phyloP scores from a whole-genome alignment of 306 rosid genomes.

The Rosa multiflora region DNA sequence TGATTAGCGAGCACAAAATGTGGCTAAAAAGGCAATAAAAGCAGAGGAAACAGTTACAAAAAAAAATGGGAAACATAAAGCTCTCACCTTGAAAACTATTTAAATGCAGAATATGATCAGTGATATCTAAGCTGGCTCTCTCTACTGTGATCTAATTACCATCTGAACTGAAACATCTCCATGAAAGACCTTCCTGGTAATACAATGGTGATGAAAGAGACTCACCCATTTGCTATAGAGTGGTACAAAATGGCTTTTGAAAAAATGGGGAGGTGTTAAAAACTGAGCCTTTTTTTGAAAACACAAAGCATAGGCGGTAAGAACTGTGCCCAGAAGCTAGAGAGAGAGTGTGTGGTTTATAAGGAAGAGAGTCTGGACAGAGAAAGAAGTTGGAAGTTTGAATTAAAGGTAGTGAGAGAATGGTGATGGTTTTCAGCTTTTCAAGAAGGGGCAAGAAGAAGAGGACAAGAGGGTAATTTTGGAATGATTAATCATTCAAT shows the following conservation, averaged over 20 bases:
- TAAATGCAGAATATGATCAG: slow-evolving; percentile 17
- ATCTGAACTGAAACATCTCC: slow-evolving; percentile 19
- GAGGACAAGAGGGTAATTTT: slow-evolving; percentile 61
- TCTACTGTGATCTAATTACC: slow-evolving; percentile 15
- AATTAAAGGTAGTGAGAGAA: slow-evolving; percentile 59
- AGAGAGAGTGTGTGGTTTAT: slow-evolving; percentile 14
- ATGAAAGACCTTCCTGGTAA: slow-evolving; percentile 21
- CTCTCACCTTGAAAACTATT: slow-evolving; percentile 22
- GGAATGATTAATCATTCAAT: slow-evolving; percentile 30
- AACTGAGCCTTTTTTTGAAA: slow-evolving; percentile 24
- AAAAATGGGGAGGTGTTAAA: slow-evolving; percentile 6
- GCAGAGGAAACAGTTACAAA: neutral
- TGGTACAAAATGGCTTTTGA: slow-evolving; percentile 17
- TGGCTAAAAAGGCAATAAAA: neutral
- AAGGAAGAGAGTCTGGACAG: neutral
- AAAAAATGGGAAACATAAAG: neutral
- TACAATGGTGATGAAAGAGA: neutral
- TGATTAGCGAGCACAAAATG: slow-evolving; percentile 1
- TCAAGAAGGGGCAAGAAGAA: slow-evolving; percentile 39
- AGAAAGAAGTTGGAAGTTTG: slow-evolving; percentile 47
- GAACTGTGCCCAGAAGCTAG: slow-evolving; percentile 28
- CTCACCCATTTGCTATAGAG: slow-evolving; percentile 16
- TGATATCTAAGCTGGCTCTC: slow-evolving; percentile 10
- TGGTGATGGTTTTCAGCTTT: slow-evolving; percentile 30
- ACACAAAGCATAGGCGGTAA: slow-evolving; percentile 33